Conservation (phyloP, 1,284 basidiomycete species). For the Tranzscheliella williamsii region DNA sequence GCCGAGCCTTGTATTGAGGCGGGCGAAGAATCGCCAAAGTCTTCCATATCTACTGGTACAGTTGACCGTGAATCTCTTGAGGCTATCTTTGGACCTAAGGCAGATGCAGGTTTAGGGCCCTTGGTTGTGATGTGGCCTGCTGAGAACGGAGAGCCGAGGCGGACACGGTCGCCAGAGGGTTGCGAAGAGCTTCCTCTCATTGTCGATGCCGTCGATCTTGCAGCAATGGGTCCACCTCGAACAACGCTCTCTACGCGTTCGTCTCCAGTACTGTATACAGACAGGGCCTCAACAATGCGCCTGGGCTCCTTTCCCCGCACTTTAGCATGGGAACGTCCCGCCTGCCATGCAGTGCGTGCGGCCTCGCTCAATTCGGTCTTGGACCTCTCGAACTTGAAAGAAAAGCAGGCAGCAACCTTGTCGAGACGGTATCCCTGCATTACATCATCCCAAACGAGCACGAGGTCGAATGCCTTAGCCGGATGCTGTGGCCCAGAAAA, state of each 20-base stretch:
- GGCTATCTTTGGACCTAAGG: not conserved
- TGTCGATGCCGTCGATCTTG: not conserved
- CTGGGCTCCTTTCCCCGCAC: too few species aligned
- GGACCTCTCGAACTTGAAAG: conserved; percentile 30
- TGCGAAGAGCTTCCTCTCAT: too few species aligned
- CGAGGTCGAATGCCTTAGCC: conserved; percentile 19
- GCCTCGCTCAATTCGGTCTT: conserved; percentile 20
- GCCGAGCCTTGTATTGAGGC: not conserved
- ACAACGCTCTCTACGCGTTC: too few species aligned
- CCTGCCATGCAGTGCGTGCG: too few species aligned
- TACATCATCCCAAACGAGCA: conserved; percentile 20
- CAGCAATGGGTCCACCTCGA: too few species aligned
- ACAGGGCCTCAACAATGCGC: too few species aligned
- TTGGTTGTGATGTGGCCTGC: too few species aligned
- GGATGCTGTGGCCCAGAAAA: conserved; percentile 24
- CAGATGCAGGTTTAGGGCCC: too few species aligned
- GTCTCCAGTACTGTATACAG: too few species aligned
- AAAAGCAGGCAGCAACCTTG: conserved; percentile 18
- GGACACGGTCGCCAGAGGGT: too few species aligned
- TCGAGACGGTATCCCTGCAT: conserved; percentile 12
- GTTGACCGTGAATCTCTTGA: conserved; percentile 11
- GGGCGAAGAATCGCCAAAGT: conserved; percentile 12
- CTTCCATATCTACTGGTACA: conserved; percentile 23
- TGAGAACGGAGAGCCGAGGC: too few species aligned
- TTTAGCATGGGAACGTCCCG: too few species aligned